phyloP scores from a whole-genome alignment of 768 basidiomycete species.

The Lenzites betulinus region DNA sequence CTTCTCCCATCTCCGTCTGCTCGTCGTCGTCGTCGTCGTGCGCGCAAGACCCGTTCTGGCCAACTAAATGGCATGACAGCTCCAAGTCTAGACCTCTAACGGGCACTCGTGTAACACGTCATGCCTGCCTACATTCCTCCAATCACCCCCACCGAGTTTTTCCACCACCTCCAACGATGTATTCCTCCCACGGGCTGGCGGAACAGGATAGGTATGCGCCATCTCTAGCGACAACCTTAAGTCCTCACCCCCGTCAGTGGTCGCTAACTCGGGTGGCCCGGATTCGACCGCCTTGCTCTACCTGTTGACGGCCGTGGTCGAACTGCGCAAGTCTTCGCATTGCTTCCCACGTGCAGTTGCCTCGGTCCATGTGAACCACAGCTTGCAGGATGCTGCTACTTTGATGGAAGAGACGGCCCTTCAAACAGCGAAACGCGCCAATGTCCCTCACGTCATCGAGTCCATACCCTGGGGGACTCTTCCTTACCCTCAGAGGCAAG shows the following conservation, averaged over 20 bases:
- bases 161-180: constrained; percentile 45
- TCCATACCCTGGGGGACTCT: constrained; percentile 59
- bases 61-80: constrained; percentile 2
- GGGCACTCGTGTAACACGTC: not conserved
- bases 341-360: constrained; percentile 37
- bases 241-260: not conserved
- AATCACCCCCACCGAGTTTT: constrained; percentile 53
- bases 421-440: constrained; percentile 42
- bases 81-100: not conserved
- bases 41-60: not conserved
- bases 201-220: constrained; percentile 43
- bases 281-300: constrained; percentile 82
- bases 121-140: constrained; percentile 28
- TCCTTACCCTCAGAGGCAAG: constrained; percentile 54
- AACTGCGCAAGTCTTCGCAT: constrained; percentile 8
- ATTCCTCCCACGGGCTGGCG: constrained; percentile 54
- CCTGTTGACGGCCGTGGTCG: constrained; percentile 42
- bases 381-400: constrained; percentile 58
- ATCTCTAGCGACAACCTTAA: not conserved
- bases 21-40: not conserved
- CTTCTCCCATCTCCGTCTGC: not conserved
- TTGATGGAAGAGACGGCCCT: constrained; percentile 56
- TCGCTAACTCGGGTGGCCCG: constrained; percentile 81
- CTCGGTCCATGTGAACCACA: constrained; percentile 71
- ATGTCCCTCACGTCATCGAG: constrained; percentile 48